phyloP scores from a whole-genome alignment of 495 filamentous ascomycete genomes.

The Aspergillus mulundensis region DNA sequence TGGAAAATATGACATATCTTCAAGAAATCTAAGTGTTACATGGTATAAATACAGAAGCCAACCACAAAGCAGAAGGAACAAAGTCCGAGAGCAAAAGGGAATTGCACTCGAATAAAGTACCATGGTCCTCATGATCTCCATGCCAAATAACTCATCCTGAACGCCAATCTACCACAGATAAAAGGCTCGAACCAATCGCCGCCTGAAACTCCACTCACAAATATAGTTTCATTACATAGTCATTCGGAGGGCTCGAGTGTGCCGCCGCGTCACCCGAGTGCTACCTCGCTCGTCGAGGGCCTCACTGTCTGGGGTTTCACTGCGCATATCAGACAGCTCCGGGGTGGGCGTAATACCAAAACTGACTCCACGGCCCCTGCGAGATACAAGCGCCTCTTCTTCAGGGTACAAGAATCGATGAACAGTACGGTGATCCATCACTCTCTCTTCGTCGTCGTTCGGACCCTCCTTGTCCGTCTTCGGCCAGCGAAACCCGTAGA shows the following conservation, averaged over 20 bases:
- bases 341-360: conserved; percentile 37
- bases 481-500: conserved; percentile 94
- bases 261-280: conserved; percentile 35
- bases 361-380: conserved; percentile 40
- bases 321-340: conserved; percentile 36
- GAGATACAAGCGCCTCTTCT: conserved; percentile 58
- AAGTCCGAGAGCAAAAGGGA: background rate
- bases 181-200: background rate
- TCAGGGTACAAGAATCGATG: conserved; percentile 65
- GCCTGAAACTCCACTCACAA: conserved; percentile 14
- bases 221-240: conserved; percentile 32
- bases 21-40: background rate
- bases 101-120: background rate
- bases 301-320: conserved; percentile 38
- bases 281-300: conserved; percentile 28
- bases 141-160: conserved; percentile 1
- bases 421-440: conserved; percentile 68
- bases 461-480: conserved; percentile 78
- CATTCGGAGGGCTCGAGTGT: conserved; percentile 35
- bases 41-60: background rate
- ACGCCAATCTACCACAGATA: conserved; percentile 2
- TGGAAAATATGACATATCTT: background rate
- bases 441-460: conserved; percentile 68
- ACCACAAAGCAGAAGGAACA: background rate
- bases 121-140: conserved; percentile 5